Conservation (phyloP, 257 asterid genomes). For the Fraxinus americana region DNA sequence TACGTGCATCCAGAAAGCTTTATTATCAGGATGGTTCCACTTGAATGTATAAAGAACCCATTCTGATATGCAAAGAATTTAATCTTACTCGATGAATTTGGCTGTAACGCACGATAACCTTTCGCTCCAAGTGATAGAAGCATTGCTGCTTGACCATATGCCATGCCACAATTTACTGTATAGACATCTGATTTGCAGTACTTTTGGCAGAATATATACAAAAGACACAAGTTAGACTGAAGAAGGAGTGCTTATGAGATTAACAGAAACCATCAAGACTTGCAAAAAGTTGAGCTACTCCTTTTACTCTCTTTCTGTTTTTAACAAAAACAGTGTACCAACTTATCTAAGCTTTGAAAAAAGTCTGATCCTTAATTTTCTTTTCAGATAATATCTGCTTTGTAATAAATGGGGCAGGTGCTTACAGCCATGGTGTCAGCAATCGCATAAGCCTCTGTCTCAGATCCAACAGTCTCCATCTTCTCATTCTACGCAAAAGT, state of each 20-base stretch:
- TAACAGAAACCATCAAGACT: conserved; percentile 12
- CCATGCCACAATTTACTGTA: conserved; percentile 83
- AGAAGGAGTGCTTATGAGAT: conserved; percentile 4
- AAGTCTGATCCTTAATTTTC: neutral
- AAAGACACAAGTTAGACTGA: conserved; percentile 13
- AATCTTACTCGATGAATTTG: conserved; percentile 75
- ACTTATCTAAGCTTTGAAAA: neutral
- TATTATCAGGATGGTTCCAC: conserved; percentile 13
- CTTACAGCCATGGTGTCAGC: conserved; percentile 91
- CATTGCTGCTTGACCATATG: conserved; percentile 97
- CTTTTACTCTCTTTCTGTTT: neutral
- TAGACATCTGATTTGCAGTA: conserved; percentile 75
- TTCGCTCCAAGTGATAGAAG: conserved; percentile 80
- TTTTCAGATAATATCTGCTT: conserved; percentile 6
- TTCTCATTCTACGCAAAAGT: conserved; percentile 59
- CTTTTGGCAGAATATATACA: conserved; percentile 33
- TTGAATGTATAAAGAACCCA: conserved; percentile 7
- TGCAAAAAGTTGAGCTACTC: neutral
- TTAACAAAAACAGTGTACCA: neutral
- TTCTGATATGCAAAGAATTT: neutral
- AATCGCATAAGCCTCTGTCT: conserved; percentile 86
- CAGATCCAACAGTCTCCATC: conserved; percentile 86
- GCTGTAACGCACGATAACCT: conserved; percentile 80
- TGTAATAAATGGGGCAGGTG: conserved; percentile 8
- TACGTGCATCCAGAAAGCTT: conserved; percentile 3